phyloP scores from a whole-genome alignment of 83 land plant genomes.

The Larix sibirica region DNA sequence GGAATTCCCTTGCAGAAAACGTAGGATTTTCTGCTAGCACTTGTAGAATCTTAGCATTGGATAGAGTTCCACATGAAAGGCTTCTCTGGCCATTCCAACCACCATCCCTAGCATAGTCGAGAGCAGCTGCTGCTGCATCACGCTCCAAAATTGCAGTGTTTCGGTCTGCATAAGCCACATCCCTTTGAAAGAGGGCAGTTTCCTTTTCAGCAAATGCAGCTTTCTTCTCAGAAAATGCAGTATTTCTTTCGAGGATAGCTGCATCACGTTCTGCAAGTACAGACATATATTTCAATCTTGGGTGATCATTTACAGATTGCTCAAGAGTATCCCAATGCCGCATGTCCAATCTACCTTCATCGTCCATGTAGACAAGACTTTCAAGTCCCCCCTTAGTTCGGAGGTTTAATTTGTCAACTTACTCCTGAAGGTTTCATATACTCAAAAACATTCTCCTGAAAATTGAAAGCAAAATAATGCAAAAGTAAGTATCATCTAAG shows the following conservation, averaged over 20 bases:
- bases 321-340: conserved; percentile 58
- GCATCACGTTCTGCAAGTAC: conserved; percentile 43
- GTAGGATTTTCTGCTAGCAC: conserved; percentile 29
- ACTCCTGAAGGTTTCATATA: too few species aligned
- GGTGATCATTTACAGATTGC: conserved; percentile 43
- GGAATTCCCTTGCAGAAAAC: conserved; percentile 10
- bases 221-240: conserved; percentile 35
- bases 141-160: conserved; percentile 38
- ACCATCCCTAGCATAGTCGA: conserved; percentile 40
- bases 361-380: conserved; percentile 47
- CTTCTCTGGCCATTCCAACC: conserved; percentile 47
- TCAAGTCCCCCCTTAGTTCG: too few species aligned
- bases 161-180: conserved; percentile 43
- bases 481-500: too few species aligned
- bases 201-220: conserved; percentile 24
- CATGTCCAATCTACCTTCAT: conserved; percentile 51
- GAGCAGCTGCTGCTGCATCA: conserved; percentile 28
- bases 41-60: conserved; percentile 34
- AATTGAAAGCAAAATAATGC: too few species aligned
- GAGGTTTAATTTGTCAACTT: too few species aligned
- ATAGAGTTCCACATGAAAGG: background rate
- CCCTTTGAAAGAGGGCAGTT: conserved; percentile 27
- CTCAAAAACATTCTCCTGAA: too few species aligned
- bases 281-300: conserved; percentile 58
- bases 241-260: conserved; percentile 30